Base-by-base conservation (phyloP, 495 filamentous ascomycete genomes). In the Aspergillus sparsus region DNA sequence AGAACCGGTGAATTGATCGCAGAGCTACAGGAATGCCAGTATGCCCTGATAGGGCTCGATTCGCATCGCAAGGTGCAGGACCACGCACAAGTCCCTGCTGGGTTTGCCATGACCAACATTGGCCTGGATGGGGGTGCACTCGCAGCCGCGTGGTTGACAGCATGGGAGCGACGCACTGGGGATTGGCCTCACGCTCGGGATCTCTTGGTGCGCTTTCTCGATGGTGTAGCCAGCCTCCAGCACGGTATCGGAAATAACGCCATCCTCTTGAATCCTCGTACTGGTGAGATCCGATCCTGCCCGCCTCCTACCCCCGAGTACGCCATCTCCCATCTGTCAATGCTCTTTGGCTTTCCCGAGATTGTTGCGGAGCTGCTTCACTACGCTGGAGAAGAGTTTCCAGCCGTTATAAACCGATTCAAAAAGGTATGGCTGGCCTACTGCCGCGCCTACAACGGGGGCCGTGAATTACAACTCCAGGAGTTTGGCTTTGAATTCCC, bases 281-380 rank as follows among this genome's bases (percentile, higher is more conserved):
- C 7, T 8, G 66, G 66, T 1, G 66, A 68, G 39, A 49, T 68
- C 1, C 58, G 58, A 7, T 49, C 57, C 56, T 68, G 66, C 27
- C 61, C 63, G 10, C 55, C 63, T 27, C 66, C 66, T 5, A 68
- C 66, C 3, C 66, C 61, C 9, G 57, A 61, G 18, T 66, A 53
- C 21, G 63, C 66, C 11, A 66, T 68, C 42, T 66, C 63, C 3
- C 66, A 69, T 58, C 41, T 69, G 13, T 69, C 66, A 18, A 66
- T 66, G 61, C 47, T 69, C 5, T 69, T 69, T 44, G 66, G 64
- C 0, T 66, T 69, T 21, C 63, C 63, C 1, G 67, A 69, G 31
- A 50, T 66, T 9, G 21, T 63, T n/a, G 37, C 64, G 6, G 67
- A 69, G 27, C 37, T 66, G 5, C 52, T 61, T 5, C 34, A 66